Conservation (phyloP, 108 stramenopile genomes). For the Aurantiochytrium sp. region DNA sequence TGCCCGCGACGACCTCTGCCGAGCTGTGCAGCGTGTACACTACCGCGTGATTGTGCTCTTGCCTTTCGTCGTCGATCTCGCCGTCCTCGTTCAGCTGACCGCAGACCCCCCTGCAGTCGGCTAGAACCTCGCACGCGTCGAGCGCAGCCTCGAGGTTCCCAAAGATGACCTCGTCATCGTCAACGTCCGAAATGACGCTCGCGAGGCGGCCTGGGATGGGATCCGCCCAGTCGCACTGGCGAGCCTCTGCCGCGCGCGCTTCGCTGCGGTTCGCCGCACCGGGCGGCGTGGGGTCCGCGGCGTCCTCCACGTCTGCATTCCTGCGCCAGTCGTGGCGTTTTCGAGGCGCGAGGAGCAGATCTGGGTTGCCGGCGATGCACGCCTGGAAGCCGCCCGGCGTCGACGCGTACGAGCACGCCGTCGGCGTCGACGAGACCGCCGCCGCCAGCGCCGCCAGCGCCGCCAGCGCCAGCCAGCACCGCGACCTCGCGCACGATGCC, state of each 20-base stretch:
- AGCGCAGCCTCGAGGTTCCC: not conserved
- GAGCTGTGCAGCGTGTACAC: not conserved
- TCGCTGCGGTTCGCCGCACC: too few relatives aligned
- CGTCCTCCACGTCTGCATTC: too few relatives aligned
- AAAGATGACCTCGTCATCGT: not conserved
- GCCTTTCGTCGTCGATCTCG: too few relatives aligned
- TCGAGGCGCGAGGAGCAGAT: not conserved
- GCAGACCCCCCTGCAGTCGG: not conserved
- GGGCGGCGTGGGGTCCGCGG: too few relatives aligned
- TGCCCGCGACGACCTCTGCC: not conserved
- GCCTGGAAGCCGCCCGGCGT: not conserved
- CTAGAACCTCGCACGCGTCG: not conserved
- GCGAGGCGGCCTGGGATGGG: not conserved
- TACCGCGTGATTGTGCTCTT: not conserved
- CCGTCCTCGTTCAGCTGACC: not conserved
- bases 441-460: not conserved
- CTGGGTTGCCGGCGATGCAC: not conserved
- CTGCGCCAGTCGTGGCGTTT: not conserved
- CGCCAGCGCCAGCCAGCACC: not conserved
- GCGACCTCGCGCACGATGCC: not conserved
- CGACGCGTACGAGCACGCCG: not conserved
- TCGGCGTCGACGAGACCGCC: not conserved
- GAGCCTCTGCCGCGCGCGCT: too few relatives aligned
- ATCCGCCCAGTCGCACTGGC: not conserved
- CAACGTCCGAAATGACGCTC: not conserved